phyloP scores from a whole-genome alignment of 2,329 filamentous ascomycete species.

The Fusarium liriodendri region DNA sequence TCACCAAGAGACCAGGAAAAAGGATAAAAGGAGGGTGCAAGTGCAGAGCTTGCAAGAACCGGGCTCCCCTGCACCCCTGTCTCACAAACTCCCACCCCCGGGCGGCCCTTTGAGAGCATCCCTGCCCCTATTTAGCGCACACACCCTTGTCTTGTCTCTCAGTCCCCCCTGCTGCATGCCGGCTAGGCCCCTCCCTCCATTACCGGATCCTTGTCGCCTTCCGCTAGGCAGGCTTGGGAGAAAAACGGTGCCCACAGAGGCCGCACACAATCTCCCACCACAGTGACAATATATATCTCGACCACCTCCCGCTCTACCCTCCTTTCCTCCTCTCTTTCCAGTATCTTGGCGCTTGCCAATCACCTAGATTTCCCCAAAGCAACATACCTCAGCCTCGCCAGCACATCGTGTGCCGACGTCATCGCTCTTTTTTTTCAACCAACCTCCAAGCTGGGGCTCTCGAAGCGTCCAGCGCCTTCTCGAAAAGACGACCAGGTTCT shows the following conservation, averaged over 20 bases:
- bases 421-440: constrained; percentile 40
- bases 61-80: constrained; percentile 25
- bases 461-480: constrained; percentile 46
- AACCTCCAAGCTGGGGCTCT: constrained; percentile 39
- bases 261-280: constrained; percentile 37
- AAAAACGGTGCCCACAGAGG: constrained; percentile 34
- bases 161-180: constrained; percentile 41
- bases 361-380: constrained; percentile 37
- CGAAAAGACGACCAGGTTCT: constrained; percentile 43
- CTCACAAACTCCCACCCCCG: constrained; percentile 25
- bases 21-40: constrained; percentile 32
- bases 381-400: constrained; percentile 25
- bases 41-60: constrained; percentile 21
- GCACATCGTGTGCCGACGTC: constrained; percentile 45
- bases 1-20: background rate
- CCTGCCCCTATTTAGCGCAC: constrained; percentile 27
- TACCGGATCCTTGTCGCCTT: constrained; percentile 33
- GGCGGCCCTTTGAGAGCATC: constrained; percentile 18
- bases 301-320: constrained; percentile 44
- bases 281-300: constrained; percentile 48
- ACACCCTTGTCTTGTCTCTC: constrained; percentile 15
- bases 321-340: constrained; percentile 44
- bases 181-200: constrained; percentile 25
- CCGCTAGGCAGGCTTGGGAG: constrained; percentile 40
- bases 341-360: constrained; percentile 55